Conservation (phyloP, 495 filamentous ascomycete species). For the Astrocystis sublimbata region DNA sequence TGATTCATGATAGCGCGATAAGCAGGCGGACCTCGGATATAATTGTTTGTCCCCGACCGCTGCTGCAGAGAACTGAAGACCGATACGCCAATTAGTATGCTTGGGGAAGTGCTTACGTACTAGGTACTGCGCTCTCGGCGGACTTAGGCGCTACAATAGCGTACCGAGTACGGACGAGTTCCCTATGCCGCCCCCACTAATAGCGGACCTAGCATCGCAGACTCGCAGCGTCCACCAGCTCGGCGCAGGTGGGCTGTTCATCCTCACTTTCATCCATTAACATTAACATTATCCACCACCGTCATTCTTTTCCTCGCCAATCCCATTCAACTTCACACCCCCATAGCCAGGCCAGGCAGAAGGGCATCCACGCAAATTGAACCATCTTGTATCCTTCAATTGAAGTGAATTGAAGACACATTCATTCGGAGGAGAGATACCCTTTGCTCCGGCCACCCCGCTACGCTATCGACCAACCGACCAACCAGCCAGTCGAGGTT, state of each 20-base stretch:
- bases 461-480: background rate
- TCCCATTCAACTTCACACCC: background rate
- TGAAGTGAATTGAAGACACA: background rate
- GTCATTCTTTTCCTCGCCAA: background rate
- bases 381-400: too few species aligned
- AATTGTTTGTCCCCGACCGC: too few species aligned
- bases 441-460: conserved; percentile 11
- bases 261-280: too few species aligned
- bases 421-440: background rate
- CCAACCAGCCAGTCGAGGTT: background rate
- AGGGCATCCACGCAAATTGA: background rate
- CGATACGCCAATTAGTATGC: too few species aligned
- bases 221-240: background rate
- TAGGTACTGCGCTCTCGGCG: background rate
- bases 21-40: too few species aligned
- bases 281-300: background rate
- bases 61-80: too few species aligned
- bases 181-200: conserved; percentile 5
- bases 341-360: background rate
- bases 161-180: conserved; percentile 4
- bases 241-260: background rate
- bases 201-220: background rate
- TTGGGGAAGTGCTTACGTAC: too few species aligned
- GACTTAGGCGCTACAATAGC: background rate
- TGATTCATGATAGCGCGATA: too few species aligned